Evolutionary conservation across 441 rosid species (phyloP), one percentile per base, ranked within the genome.

Genomic region (Macaranga tanarius): DNA sequence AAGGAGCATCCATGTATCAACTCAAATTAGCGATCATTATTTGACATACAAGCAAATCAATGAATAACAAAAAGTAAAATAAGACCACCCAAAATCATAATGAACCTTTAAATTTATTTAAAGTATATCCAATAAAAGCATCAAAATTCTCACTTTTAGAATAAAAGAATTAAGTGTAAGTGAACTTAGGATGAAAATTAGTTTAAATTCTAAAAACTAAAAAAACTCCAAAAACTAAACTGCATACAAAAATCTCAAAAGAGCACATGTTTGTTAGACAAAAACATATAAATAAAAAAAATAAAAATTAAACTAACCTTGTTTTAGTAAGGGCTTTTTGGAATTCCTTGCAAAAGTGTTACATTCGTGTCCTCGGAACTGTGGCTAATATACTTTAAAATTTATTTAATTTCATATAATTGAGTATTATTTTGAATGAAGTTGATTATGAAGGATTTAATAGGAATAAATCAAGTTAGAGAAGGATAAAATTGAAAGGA

Each of bases 291-390:
- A 50, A 67, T 16, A 73, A 28, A 54, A 15, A 8, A 45, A 45
- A 45, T 22, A 22, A 20, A 40, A 65, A 65, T 13, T 25, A 69
- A 71, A 80, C 89, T 52, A 70, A 86, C 91, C 91, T 79, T 79
- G 67, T 65, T 50, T 23, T 69, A 76, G 72, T 44, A 73, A 79
- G 68, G 76, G 79, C 72, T 72, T 70, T 48, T 69, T 62, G 70
- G 81, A 75, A 79, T 75, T 84, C 59, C 71, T 1, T 69, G 54
- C 71, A 75, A 62, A 76, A 80, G 74, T n/a, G n/a, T n/a, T n/a
- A n/a, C n/a, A n/a, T n/a, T n/a, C n/a, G n/a, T n/a, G n/a, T n/a
- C n/a, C n/a, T n/a, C n/a, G n/a, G n/a, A n/a, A n/a, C n/a, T n/a
- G n/a, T n/a, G n/a, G n/a, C n/a, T n/a, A n/a, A n/a, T n/a, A n/a